Conservation (phyloP, 1,284 basidiomycete species). For the Meira miltonrushii region DNA sequence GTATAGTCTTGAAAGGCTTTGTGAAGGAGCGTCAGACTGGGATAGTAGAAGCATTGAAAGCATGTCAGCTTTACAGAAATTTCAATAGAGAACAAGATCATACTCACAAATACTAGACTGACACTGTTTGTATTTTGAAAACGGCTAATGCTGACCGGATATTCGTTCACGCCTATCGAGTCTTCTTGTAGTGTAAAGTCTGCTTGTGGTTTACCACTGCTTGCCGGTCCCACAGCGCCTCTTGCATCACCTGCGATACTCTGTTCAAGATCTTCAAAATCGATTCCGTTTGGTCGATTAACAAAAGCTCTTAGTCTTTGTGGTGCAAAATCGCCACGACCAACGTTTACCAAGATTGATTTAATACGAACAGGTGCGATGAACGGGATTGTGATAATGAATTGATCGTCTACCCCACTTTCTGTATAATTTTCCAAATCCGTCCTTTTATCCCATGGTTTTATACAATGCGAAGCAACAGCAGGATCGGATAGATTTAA, state of each 20-base stretch:
- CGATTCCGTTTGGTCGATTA: constrained; percentile 45
- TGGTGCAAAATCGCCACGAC: constrained; percentile 44
- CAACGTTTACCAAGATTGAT: constrained; percentile 41
- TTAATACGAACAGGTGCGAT: constrained; percentile 44
- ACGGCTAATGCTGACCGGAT: constrained; percentile 44
- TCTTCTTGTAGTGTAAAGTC: constrained; percentile 42
- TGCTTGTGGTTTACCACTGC: constrained; percentile 44
- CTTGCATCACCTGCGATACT: constrained; percentile 20
- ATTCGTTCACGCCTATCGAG: constrained; percentile 34
- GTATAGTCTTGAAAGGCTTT: constrained; percentile 35
- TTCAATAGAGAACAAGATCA: background rate
- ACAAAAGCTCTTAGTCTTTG: constrained; percentile 42
- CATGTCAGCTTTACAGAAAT: background rate
- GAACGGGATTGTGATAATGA: constrained; percentile 49
- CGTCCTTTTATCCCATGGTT: constrained; percentile 45
- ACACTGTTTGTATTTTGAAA: constrained; percentile 42
- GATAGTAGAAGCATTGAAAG: constrained; percentile 4
- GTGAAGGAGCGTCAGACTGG: constrained; percentile 34
- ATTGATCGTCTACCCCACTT: constrained; percentile 48
- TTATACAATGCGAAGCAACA: constrained; percentile 39
- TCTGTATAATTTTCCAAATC: constrained; percentile 30
- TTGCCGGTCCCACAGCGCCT: constrained; percentile 28
- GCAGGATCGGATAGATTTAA: constrained; percentile 44
- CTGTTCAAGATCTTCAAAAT: constrained; percentile 42
- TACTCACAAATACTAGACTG: constrained; percentile 41